Evolutionary conservation across 1,284 basidiomycete species (phyloP).

Genomic region (Cryptococcus floricola): DNA sequence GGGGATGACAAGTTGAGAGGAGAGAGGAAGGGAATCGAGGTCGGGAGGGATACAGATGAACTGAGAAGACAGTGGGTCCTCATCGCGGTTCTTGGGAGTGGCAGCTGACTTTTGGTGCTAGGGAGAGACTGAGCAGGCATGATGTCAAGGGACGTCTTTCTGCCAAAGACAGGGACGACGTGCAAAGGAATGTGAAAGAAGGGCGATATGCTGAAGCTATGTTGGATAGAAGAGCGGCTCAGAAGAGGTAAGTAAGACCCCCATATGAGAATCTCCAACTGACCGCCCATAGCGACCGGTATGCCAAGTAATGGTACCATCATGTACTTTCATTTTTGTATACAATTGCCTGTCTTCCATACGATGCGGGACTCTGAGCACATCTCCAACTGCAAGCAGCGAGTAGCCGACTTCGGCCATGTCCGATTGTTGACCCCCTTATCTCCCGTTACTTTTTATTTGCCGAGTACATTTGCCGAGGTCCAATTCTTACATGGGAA

Average conservation of each 20-base stretch:
- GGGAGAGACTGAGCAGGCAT: constrained; percentile 79
- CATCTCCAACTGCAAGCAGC: no score
- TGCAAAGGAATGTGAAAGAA: constrained; percentile 80
- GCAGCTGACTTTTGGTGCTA: constrained; percentile 51
- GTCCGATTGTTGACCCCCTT: not conserved
- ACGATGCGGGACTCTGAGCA: no score
- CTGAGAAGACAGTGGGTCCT: constrained; percentile 48
- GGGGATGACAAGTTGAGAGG: constrained; percentile 64
- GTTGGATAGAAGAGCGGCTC: constrained; percentile 79
- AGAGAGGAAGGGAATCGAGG: constrained; percentile 58
- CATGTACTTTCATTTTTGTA: no score
- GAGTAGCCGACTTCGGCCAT: no score
- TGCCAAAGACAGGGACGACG: constrained; percentile 56
- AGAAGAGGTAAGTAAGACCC: constrained; percentile 71
- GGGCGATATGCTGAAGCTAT: constrained; percentile 82
- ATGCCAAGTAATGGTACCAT: constrained; percentile 29
- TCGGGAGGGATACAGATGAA: constrained; percentile 50
- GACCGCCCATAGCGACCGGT: constrained; percentile 33
- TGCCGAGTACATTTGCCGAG: not conserved
- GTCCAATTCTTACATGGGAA: not conserved
- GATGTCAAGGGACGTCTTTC: constrained; percentile 66
- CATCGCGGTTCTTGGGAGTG: not conserved
- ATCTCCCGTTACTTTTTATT: not conserved
- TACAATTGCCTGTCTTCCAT: no score
- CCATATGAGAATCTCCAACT: not conserved